Percentiles rank a stretch among this genome's conserved stretches.
phyloP scores from a whole-genome alignment of 495 filamentous ascomycete genomes.

The Trichoderma gamsii region DNA sequence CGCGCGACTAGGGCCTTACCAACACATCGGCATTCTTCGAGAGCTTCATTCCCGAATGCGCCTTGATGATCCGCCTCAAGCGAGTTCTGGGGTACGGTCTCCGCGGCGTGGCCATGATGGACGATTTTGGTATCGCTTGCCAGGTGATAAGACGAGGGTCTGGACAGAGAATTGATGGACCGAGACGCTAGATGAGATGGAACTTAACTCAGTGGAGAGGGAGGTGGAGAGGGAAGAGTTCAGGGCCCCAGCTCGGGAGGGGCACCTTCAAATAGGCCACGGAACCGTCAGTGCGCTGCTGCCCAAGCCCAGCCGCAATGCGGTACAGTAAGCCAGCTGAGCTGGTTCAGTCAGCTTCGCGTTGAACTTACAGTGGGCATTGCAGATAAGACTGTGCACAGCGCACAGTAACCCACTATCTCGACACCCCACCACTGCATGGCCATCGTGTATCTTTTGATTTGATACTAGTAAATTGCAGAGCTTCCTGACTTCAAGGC shows the following conservation, averaged over 20 bases:
- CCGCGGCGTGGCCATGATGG: constrained; percentile 49
- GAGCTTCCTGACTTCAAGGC: neutral
- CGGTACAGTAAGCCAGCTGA: neutral
- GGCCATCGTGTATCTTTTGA: neutral
- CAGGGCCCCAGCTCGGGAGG: no score
- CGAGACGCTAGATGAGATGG: neutral
- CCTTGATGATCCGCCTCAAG: constrained; percentile 83
- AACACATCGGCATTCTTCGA: constrained; percentile 85
- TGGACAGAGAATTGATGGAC: no score
- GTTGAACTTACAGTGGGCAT: neutral
- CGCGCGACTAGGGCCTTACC: constrained; percentile 44
- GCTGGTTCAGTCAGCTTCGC: neutral
- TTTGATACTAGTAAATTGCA: no score
- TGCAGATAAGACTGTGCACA: neutral
- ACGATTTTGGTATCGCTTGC: neutral
- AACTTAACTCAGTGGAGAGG: no score
- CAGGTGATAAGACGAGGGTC: neutral
- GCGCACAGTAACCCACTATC: constrained; percentile 9
- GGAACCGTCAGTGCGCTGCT: no score
- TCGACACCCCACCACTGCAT: neutral
- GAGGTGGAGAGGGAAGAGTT: neutral
- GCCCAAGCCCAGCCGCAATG: neutral
- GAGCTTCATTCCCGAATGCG: constrained; percentile 70
- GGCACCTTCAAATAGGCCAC: no score
- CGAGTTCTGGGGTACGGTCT: constrained; percentile 81